A percentile compares a stretch with the other conserved stretches of the same genome.
Conservation (phyloP, 331 rosid genomes). For the Malus hybrid region DNA sequence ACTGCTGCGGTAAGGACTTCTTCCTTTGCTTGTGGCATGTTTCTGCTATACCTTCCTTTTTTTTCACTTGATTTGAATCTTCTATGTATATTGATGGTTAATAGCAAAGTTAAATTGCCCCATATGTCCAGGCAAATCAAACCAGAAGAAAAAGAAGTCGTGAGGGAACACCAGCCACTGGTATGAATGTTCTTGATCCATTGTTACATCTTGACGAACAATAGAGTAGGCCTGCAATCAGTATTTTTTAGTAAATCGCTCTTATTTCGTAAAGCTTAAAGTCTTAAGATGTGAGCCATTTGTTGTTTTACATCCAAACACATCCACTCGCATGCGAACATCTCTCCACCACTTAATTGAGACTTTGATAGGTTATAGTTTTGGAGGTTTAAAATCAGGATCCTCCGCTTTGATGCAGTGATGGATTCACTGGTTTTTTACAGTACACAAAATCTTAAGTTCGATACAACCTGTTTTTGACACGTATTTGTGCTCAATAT, state of each 20-base stretch:
- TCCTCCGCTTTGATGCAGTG: not conserved
- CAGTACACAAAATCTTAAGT: not conserved
- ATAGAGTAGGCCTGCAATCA: constrained; percentile 8
- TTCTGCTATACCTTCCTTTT: not conserved
- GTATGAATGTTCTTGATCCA: constrained; percentile 52
- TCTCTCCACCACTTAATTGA: not conserved
- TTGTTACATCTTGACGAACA: constrained; percentile 27
- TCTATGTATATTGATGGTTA: constrained; percentile 5
- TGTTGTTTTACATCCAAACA: not conserved
- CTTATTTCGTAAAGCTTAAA: not conserved
- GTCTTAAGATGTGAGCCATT: not conserved
- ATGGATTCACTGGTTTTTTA: not conserved
- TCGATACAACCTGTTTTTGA: not conserved
- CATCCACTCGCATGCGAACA: not conserved
- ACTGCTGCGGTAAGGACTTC: constrained; percentile 57
- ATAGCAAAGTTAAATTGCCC: constrained; percentile 11
- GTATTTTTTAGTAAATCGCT: not conserved
- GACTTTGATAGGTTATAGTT: not conserved
- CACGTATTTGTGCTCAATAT: not conserved
- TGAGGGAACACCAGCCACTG: constrained; percentile 60
- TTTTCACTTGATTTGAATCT: not conserved
- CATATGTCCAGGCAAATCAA: constrained; percentile 56
- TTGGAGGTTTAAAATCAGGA: not conserved
- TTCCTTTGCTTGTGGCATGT: not conserved
- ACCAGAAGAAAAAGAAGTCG: constrained; percentile 72